phyloP scores from a whole-genome alignment of 2,329 filamentous ascomycete species.

The Tolypocladium guangdongense region DNA sequence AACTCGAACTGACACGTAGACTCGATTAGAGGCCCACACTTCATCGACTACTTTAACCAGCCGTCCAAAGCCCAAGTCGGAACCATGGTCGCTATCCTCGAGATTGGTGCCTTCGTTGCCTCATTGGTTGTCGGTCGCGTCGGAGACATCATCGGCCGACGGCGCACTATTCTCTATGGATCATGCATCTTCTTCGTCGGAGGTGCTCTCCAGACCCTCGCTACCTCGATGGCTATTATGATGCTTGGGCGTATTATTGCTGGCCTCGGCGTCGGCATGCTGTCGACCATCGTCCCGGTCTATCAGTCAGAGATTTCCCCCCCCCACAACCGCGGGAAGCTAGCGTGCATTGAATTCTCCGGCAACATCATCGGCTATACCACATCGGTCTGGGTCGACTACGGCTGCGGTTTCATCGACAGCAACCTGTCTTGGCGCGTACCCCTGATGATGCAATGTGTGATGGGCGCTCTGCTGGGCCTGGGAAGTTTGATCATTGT shows the following conservation, averaged over 20 bases:
- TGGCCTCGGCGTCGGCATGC: slow-evolving; percentile 75
- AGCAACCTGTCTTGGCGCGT: slow-evolving; percentile 82
- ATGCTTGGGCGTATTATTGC: slow-evolving; percentile 70
- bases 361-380: slow-evolving; percentile 95
- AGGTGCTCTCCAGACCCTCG: slow-evolving; percentile 73
- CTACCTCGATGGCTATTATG: slow-evolving; percentile 85
- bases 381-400: slow-evolving; percentile 97
- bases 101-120: slow-evolving; percentile 84
- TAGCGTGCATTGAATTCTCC: slow-evolving; percentile 96
- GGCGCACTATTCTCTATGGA: slow-evolving; percentile 85
- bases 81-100: slow-evolving; percentile 95
- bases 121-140: slow-evolving; percentile 79
- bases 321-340: slow-evolving; percentile 87
- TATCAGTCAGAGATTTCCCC: slow-evolving; percentile 95
- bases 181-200: slow-evolving; percentile 80
- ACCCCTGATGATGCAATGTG: slow-evolving; percentile 81
- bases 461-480: slow-evolving; percentile 83
- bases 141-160: slow-evolving; percentile 82
- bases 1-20: slow-evolving; percentile 10
- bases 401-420: slow-evolving; percentile 86
- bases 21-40: slow-evolving; percentile 64
- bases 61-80: slow-evolving; percentile 80
- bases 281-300: slow-evolving; percentile 86
- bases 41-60: slow-evolving; percentile 86
- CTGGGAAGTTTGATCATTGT: slow-evolving; percentile 86